Percentiles rank a stretch among this genome's conserved stretches.
Conservation (phyloP, 1,284 basidiomycete species). For the Pyrrhoderma noxium region DNA sequence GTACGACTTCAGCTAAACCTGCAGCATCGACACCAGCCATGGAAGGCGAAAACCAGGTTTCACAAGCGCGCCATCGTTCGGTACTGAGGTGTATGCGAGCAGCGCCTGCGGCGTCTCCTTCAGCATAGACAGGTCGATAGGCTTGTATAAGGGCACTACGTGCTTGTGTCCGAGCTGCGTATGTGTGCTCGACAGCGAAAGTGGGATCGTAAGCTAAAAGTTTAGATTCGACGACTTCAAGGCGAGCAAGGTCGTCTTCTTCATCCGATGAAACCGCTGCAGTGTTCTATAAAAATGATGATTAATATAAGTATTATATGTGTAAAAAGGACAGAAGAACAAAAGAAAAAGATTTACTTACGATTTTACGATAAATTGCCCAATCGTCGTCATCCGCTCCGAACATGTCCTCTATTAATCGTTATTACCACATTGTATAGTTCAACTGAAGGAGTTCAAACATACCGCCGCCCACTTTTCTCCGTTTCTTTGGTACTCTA, state of each 20-base stretch:
- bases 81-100: conserved; percentile 86
- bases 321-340: conserved; percentile 4
- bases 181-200: conserved; percentile 79
- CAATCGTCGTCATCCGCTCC: conserved; percentile 96
- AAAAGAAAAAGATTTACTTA: no score
- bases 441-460: neutral
- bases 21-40: conserved; percentile 96
- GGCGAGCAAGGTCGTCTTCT: conserved; percentile 78
- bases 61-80: conserved; percentile 91
- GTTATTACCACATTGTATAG: conserved; percentile 7
- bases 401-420: conserved; percentile 77
- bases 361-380: conserved; percentile 97
- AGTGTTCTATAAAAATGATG: conserved; percentile 49
- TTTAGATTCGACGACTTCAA: conserved; percentile 75
- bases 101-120: conserved; percentile 62
- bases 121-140: conserved; percentile 69
- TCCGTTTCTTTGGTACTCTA: conserved; percentile 70
- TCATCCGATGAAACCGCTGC: conserved; percentile 91
- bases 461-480: conserved; percentile 71
- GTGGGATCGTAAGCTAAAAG: conserved; percentile 78
- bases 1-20: conserved; percentile 85
- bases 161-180: conserved; percentile 68
- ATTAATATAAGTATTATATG: neutral
- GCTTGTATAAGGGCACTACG: conserved; percentile 81
- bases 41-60: conserved; percentile 87